phyloP scores from a whole-genome alignment of 2,329 filamentous ascomycete genomes.

The Arthrobotrys musiformis region DNA sequence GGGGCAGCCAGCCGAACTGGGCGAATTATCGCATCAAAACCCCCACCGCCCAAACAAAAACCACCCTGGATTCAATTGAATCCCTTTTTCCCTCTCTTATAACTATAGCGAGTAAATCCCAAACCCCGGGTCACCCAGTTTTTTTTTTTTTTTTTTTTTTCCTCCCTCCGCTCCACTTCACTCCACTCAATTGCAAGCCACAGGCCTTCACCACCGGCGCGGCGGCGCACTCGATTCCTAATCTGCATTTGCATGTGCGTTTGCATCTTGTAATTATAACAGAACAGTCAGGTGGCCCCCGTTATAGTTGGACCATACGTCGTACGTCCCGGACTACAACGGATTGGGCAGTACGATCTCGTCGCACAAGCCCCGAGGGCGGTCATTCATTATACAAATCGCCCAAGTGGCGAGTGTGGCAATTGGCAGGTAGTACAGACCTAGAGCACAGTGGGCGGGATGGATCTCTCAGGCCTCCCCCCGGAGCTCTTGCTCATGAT shows the following conservation, averaged over 20 bases:
- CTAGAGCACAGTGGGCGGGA: neutral
- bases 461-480: conserved; percentile 21
- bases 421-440: neutral
- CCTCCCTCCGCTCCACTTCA: no score
- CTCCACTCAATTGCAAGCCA: neutral
- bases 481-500: conserved; percentile 30
- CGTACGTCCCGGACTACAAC: neutral
- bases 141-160: no score
- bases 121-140: neutral
- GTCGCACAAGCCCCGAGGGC: neutral
- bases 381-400: neutral
- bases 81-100: neutral
- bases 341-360: neutral
- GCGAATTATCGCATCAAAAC: neutral
- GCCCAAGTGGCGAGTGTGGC: no score
- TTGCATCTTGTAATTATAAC: no score
- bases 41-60: neutral
- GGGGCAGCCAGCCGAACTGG: no score
- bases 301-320: neutral
- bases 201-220: neutral
- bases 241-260: neutral
- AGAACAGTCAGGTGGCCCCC: neutral
- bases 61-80: neutral
- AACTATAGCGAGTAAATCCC: neutral
- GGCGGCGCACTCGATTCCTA: no score